Base-by-base conservation (phyloP, 345 rosid species). In the Brassica carinata region DNA sequence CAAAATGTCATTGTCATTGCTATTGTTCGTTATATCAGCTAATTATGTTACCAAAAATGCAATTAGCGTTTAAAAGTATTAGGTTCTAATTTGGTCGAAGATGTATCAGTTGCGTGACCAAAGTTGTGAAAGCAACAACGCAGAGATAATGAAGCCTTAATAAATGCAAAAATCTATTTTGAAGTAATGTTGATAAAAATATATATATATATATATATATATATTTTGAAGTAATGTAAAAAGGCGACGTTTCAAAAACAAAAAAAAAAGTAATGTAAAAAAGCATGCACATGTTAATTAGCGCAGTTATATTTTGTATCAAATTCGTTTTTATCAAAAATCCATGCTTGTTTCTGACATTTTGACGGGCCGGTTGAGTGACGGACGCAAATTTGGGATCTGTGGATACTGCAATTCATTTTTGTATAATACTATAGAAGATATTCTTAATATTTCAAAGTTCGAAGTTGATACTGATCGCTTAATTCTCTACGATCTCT, bases 381-480 rank as follows among this genome's bases (percentile, higher is more conserved):
- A 64, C 57, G 38, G 29, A 61, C 55, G 64, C 38, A 67, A 59
- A 31, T 67, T 79, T 59, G 82, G 82, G 69, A 79, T 73, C 82
- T 43, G 81, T 36, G 36, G 26, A 53, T 53, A 48, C 4, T 31
- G 13, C 27, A 17, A 40, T 68, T 27, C 19, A 38, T 27, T 68
- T 57, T 55, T 59, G 9, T 13, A 11, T 57, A 38, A 11, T 57
- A 38, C 27, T 29, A 31, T 13, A 13, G 5, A 36, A 8, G 29
- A 29, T 17, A 48, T 80, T 33, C 67, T 69, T 3, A 14, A 26
- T 8, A 6, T 48, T 74, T 68, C 63, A 23, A 27, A 61, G 11
- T 23, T 79, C 79, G 75, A 74, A 74, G 71, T 80, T 62, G 79
- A 80, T 80, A 48, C 70, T 74, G 34, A 26, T 34, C 4, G 43